Conservation (phyloP, 148 eudicot species). For the Amaranthus cruentus region DNA sequence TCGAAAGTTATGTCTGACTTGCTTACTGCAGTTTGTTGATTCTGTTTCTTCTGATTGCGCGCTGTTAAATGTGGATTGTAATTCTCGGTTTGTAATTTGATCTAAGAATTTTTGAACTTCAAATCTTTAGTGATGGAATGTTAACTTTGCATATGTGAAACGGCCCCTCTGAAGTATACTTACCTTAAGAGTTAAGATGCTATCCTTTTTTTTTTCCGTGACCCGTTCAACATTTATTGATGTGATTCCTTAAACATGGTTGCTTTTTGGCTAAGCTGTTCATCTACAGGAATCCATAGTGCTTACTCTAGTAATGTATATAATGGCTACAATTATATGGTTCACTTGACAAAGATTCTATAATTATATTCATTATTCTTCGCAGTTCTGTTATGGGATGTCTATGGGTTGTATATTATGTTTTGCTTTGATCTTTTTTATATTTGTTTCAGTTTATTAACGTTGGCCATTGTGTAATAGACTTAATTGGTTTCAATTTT, state of each 20-base stretch:
- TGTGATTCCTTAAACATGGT: not conserved
- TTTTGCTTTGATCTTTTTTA: not conserved
- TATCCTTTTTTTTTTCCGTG: not conserved
- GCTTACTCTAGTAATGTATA: not conserved
- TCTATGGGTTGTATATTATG: not conserved
- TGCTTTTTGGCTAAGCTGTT: not conserved
- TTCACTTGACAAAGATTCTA: not conserved
- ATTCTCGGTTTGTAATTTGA: not conserved
- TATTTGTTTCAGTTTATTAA: not conserved
- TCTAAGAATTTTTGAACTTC: not conserved
- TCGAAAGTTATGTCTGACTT: not conserved
- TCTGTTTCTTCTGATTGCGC: not conserved
- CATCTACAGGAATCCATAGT: not conserved
- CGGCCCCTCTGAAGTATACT: too few species aligned
- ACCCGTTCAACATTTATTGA: not conserved
- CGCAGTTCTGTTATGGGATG: not conserved
- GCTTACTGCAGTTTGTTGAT: not conserved
- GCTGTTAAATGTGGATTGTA: not conserved
- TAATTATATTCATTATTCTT: too few species aligned
- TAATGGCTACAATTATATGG: not conserved
- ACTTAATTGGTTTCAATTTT: not conserved
- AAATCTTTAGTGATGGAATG: not conserved
- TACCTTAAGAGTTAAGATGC: too few species aligned
- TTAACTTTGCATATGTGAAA: not conserved
- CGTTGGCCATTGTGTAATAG: not conserved